These are phyloP conservation scores for Brettanomyces sp. DNA, from an alignment of 805 yeast genomes.

Conservation along the genomic window DNA sequence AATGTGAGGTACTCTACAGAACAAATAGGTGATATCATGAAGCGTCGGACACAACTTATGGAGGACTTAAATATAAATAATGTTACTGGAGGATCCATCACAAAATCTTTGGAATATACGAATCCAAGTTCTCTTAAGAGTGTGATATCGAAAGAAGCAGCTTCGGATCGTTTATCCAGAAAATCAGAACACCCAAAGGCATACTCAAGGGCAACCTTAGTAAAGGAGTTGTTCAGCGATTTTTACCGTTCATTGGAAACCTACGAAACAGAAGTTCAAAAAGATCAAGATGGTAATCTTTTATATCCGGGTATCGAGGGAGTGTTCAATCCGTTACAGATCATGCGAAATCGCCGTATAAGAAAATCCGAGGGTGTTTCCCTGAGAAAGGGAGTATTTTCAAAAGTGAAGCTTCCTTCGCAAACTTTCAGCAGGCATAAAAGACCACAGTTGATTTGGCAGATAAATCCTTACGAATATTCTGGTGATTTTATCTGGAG, in stretches of 20 bases:
- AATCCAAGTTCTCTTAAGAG: too few species aligned
- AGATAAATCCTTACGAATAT: conserved; percentile 51
- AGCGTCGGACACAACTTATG: conserved; percentile 32
- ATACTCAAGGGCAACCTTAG: too few species aligned
- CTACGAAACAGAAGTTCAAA: conserved; percentile 23
- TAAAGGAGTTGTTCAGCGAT: conserved; percentile 28
- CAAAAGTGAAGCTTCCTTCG: conserved; percentile 48
- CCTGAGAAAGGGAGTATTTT: conserved; percentile 26
- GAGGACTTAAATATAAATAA: conserved; percentile 32
- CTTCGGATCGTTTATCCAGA: too few species aligned
- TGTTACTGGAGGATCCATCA: conserved; percentile 11
- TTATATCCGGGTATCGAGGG: conserved; percentile 49
- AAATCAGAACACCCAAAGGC: too few species aligned
- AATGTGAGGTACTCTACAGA: background rate
- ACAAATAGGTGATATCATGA: conserved; percentile 29
- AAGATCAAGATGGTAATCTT: conserved; percentile 12
- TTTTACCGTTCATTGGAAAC: conserved; percentile 41
- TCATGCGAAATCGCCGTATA: conserved; percentile 62
- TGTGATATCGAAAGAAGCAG: too few species aligned
- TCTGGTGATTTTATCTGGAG: conserved; percentile 53
- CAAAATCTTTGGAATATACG: too few species aligned
- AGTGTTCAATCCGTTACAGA: conserved; percentile 73
- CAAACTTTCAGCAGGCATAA: conserved; percentile 45
- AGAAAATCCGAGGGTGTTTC: conserved; percentile 42
- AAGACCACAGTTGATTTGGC: conserved; percentile 47